phyloP scores from a whole-genome alignment of 1,284 basidiomycete species.

The Trichosporon ovoides region DNA sequence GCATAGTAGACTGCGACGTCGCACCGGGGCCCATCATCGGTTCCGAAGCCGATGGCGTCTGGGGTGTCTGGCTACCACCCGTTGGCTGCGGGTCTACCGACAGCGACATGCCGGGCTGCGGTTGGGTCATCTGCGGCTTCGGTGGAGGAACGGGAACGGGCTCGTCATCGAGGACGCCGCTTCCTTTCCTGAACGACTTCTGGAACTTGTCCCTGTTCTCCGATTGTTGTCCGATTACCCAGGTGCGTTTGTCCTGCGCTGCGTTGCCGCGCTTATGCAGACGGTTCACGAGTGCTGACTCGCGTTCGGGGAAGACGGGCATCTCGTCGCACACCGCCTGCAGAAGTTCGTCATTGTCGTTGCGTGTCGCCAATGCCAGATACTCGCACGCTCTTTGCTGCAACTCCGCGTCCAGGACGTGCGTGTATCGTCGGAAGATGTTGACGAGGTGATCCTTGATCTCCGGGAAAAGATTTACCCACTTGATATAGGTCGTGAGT shows the following conservation, averaged over 20 bases:
- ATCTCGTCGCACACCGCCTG: slow-evolving; percentile 97
- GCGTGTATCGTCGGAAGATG: slow-evolving; percentile 95
- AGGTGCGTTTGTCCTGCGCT: slow-evolving; percentile 87
- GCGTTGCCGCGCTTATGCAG: slow-evolving; percentile 83
- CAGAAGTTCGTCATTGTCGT: slow-evolving; percentile 84
- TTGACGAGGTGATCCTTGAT: slow-evolving; percentile 89
- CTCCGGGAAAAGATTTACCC: slow-evolving; percentile 95
- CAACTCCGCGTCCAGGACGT: slow-evolving; percentile 94
- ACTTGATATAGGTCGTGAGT: slow-evolving; percentile 93
- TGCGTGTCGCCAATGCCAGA: slow-evolving; percentile 70
- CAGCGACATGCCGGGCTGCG: background rate
- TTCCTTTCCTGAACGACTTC: slow-evolving; percentile 48
- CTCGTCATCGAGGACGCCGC: background rate
- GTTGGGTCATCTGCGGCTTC: slow-evolving; percentile 8
- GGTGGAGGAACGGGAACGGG: slow-evolving; percentile 11
- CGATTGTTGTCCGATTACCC: slow-evolving; percentile 91
- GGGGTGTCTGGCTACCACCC: background rate
- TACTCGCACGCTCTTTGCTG: slow-evolving; percentile 99
- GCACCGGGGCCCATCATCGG: slow-evolving; percentile 43
- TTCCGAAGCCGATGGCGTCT: slow-evolving; percentile 9
- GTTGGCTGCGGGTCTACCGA: background rate
- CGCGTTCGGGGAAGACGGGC: slow-evolving; percentile 94
- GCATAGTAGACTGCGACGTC: slow-evolving; percentile 14
- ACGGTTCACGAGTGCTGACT: slow-evolving; percentile 78
- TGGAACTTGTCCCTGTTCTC: slow-evolving; percentile 64